Percentiles rank a stretch among this genome's conserved stretches.
Evolutionary conservation across 768 basidiomycete species (phyloP).

Genomic region (Amanita polypyramis): DNA sequence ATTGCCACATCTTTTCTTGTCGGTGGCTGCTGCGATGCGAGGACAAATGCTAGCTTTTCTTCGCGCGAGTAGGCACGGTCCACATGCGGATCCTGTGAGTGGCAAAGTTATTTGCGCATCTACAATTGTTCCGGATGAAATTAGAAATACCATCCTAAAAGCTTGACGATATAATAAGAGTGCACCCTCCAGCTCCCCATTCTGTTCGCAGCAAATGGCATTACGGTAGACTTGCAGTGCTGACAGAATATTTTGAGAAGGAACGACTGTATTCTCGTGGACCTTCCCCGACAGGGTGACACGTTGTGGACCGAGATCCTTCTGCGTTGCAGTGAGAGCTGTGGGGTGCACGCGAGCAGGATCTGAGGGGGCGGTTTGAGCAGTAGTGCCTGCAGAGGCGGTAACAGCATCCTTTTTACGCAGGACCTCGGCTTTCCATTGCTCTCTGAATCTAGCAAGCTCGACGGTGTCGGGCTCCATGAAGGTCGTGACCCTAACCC

Average conservation of each 20-base stretch:
- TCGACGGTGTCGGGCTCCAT: constrained; percentile 41
- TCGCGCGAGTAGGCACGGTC: constrained; percentile 59
- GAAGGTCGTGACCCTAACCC: constrained; percentile 9
- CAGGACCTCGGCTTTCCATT: constrained; percentile 62
- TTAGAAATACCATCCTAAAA: constrained; percentile 45
- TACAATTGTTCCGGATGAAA: not conserved
- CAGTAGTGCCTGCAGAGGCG: not conserved
- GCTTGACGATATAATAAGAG: constrained; percentile 68
- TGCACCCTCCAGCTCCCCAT: constrained; percentile 67
- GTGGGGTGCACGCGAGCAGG: constrained; percentile 5
- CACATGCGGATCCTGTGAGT: constrained; percentile 48
- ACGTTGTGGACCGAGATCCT: constrained; percentile 2
- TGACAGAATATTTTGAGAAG: constrained; percentile 24
- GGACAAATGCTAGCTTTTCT: constrained; percentile 34
- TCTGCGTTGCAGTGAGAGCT: constrained; percentile 6
- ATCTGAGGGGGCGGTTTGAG: constrained; percentile 6
- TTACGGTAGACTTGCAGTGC: constrained; percentile 60
- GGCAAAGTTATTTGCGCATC: not conserved
- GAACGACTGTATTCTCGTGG: not conserved
- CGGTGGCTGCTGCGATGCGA: constrained; percentile 14
- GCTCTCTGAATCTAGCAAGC: constrained; percentile 57
- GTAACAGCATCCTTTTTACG: constrained; percentile 19
- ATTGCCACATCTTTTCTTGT: not conserved
- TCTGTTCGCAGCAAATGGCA: constrained; percentile 68
- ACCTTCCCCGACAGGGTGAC: constrained; percentile 1